Percentiles rank a stretch among this genome's conserved stretches.
These are phyloP conservation scores for Vitis vinifera DNA, from an alignment of 164 flowering plant genomes.

Conservation along the genomic window DNA sequence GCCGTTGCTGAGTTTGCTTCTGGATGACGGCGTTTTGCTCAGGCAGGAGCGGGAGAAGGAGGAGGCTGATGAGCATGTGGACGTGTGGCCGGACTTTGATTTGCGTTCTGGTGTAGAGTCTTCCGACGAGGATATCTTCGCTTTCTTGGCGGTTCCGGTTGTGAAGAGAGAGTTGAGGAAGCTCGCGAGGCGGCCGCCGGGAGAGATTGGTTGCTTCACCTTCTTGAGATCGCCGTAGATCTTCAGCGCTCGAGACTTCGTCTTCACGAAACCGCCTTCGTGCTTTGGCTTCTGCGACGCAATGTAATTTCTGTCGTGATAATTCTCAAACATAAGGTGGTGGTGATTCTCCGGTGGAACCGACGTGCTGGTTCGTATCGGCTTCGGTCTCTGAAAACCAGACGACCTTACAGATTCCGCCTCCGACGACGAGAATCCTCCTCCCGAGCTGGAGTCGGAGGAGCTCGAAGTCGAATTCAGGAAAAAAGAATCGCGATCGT, in stretches of 20 bases:
- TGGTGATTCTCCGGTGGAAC: constrained; percentile 5
- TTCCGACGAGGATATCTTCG: constrained; percentile 21
- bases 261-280: constrained; percentile 43
- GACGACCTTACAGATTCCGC: constrained; percentile 1
- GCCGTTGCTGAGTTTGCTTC: constrained; percentile 32
- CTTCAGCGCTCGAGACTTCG: constrained; percentile 70
- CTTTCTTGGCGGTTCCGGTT: constrained; percentile 42
- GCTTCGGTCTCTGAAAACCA: constrained; percentile 37
- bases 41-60: constrained; percentile 83
- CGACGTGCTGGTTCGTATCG: constrained; percentile 42
- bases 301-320: constrained; percentile 3
- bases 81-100: constrained; percentile 32
- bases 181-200: constrained; percentile 70
- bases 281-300: constrained; percentile 25
- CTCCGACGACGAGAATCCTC: constrained; percentile 61
- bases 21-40: constrained; percentile 66
- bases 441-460: constrained; percentile 64
- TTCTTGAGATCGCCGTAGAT: constrained; percentile 83
- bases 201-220: constrained; percentile 83
- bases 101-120: constrained; percentile 21
- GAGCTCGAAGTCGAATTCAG: constrained; percentile 66
- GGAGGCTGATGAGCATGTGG: constrained; percentile 77
- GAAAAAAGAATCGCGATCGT: constrained; percentile 9
- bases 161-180: constrained; percentile 81
- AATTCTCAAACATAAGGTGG: too few species aligned